A percentile compares a stretch with the other conserved stretches of the same genome.
Conservation (phyloP, 345 rosid genomes). For the Boechera retrofracta region DNA sequence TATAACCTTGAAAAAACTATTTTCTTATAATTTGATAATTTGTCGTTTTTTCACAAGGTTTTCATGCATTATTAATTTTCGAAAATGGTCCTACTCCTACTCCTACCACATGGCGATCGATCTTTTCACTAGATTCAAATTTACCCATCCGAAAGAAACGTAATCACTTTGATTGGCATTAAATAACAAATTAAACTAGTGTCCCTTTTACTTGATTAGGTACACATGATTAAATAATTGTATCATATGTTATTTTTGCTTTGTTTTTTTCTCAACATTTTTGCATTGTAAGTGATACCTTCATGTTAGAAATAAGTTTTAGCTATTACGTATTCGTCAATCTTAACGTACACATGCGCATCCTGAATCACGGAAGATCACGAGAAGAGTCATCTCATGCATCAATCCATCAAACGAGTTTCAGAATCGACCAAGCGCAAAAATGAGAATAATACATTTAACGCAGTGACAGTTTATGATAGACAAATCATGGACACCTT, state of each 20-base stretch:
- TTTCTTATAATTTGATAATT: not conserved
- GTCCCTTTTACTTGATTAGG: constrained; percentile 15
- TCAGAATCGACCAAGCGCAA: not conserved
- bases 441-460: no score
- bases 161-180: constrained; percentile 24
- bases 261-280: not conserved
- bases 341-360: no score
- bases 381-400: no score
- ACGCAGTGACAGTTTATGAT: not conserved
- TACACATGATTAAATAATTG: constrained; percentile 17
- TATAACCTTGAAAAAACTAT: constrained; percentile 1
- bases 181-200: constrained; percentile 17
- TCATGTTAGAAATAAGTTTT: not conserved
- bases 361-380: no score
- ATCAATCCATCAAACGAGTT: no score
- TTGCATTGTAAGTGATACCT: not conserved
- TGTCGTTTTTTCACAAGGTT: constrained; percentile 28
- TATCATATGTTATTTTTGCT: not conserved
- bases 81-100: constrained; percentile 26
- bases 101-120: constrained; percentile 37
- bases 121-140: constrained; percentile 24
- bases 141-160: constrained; percentile 34
- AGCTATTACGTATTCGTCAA: no score
- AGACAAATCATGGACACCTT: not conserved
- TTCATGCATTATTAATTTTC: constrained; percentile 33